Percentiles rank a stretch among this genome's conserved stretches.
These are phyloP conservation scores for Diplocarpon mali DNA, from an alignment of 2,329 filamentous ascomycete species.

Conservation along the genomic window DNA sequence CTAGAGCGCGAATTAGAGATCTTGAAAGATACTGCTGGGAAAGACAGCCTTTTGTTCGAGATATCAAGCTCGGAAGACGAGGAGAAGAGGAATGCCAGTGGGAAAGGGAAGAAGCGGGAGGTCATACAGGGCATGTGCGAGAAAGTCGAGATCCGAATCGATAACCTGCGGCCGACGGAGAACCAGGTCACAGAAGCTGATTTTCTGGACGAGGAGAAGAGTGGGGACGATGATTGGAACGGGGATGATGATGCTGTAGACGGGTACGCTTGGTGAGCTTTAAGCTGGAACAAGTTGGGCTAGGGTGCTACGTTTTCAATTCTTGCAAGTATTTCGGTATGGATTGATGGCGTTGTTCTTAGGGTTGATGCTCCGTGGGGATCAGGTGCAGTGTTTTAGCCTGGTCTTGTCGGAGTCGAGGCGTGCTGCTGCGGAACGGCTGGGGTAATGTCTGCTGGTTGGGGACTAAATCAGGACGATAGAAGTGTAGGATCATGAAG, in stretches of 20 bases:
- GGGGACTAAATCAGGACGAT: no score
- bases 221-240: conserved; percentile 43
- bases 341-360: no score
- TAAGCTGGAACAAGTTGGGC: no score
- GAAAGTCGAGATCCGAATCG: conserved; percentile 59
- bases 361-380: no score
- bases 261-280: conserved; percentile 19
- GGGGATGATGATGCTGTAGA: conserved; percentile 22
- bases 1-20: conserved; percentile 20
- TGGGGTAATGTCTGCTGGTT: no score
- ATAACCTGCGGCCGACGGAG: conserved; percentile 65
- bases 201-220: conserved; percentile 50
- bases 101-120: conserved; percentile 29
- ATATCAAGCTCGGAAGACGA: conserved; percentile 8
- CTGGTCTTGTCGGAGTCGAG: no score
- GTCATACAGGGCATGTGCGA: conserved; percentile 58
- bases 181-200: conserved; percentile 59
- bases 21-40: conserved; percentile 22
- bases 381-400: no score
- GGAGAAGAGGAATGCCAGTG: conserved; percentile 5
- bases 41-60: conserved; percentile 10
- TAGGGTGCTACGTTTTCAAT: no score
- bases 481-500: no score
- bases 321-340: no score
- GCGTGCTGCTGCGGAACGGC: no score